Evolutionary conservation across 2,329 filamentous ascomycete genomes (phyloP), one percentile per base, ranked within the genome.

Genomic region (Claviceps arundinis): DNA sequence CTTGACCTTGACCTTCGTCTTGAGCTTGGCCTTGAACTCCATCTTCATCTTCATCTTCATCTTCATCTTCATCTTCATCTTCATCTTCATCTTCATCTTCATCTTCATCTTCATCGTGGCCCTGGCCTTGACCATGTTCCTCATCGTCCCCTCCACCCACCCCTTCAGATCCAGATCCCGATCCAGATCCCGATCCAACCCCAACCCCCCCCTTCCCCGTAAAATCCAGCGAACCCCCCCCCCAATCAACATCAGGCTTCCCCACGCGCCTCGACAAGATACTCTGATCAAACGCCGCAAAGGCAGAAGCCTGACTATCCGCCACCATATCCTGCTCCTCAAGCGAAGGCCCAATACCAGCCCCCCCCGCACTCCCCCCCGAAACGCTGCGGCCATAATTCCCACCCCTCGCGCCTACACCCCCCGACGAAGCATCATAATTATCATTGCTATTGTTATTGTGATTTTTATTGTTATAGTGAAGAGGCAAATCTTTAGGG

Each of bases 281-380:
- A 47, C 74, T 76, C 61, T 83, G 80, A 53, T 84, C 81, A 22
- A 82, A 71, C 1, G 78, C 80, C n/a, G 78, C 75, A 64, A 82
- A 84, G 0, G 78, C 78, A 8, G 77, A 77, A 42, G 72, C 70
- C 59, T 83, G 79, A 55, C 73, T 76, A 11, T 69, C 67, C 3
- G 75, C 65, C 2, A 57, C 56, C 43, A 58, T 56, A 5, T 67
- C 62, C 13, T 68, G 60, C 13, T 65, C 63, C 37, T 66, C 66
- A 14, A 65, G 60, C 16, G 55, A 56, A 6, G 59, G 52, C 14
- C 58, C 57, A 3, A 60, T 55, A 6, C 58, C 60, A 16, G 47
- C 9, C 22, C 64, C 63, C 14, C 60, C 55, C 11, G 56, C 62
- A 52, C 68, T 69, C 43, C 57, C 59, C 0, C 72, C 69, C 1